A percentile compares a stretch with the other conserved stretches of the same genome.
phyloP scores from a whole-genome alignment of 2,329 filamentous ascomycete species.

The Cladosporium halotolerans region DNA sequence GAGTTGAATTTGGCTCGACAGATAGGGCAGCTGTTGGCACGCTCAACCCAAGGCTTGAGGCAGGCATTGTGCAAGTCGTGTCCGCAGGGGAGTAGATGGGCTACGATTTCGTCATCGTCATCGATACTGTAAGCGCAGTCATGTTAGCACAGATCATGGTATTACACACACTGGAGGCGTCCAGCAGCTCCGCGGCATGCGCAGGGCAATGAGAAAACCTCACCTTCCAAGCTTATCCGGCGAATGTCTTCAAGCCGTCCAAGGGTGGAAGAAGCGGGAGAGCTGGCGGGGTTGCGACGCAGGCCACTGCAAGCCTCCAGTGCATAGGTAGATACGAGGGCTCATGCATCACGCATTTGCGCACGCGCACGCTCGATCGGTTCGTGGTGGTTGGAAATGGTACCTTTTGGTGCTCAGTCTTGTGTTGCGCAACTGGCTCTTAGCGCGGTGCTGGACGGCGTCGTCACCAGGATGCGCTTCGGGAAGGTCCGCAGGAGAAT shows the following conservation, averaged over 20 bases:
- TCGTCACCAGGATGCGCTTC: constrained; percentile 17
- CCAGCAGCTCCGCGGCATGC: constrained; percentile 22
- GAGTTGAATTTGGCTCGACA: constrained; percentile 87
- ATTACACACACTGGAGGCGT: constrained; percentile 25
- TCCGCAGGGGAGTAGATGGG: constrained; percentile 67
- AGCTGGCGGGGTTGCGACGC: background rate
- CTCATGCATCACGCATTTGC: constrained; percentile 13
- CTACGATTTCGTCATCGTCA: constrained; percentile 48
- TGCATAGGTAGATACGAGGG: constrained; percentile 17
- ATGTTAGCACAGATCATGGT: constrained; percentile 22
- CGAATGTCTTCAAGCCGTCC: constrained; percentile 36
- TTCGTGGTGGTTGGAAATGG: constrained; percentile 11
- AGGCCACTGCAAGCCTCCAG: constrained; percentile 24
- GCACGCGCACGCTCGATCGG: constrained; percentile 14
- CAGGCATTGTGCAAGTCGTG: constrained; percentile 92
- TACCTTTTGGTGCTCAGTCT: constrained; percentile 29
- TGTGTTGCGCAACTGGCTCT: constrained; percentile 16
- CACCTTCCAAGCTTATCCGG: constrained; percentile 36
- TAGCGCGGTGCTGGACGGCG: constrained; percentile 20
- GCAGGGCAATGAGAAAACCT: constrained; percentile 27
- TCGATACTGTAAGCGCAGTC: constrained; percentile 20
- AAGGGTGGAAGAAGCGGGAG: constrained; percentile 30
- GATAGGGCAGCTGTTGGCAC: constrained; percentile 96
- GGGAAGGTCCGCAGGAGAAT: background rate
- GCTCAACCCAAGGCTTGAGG: constrained; percentile 87